Evolutionary conservation across 768 basidiomycete species (phyloP).

Genomic region (Suillus spraguei): DNA sequence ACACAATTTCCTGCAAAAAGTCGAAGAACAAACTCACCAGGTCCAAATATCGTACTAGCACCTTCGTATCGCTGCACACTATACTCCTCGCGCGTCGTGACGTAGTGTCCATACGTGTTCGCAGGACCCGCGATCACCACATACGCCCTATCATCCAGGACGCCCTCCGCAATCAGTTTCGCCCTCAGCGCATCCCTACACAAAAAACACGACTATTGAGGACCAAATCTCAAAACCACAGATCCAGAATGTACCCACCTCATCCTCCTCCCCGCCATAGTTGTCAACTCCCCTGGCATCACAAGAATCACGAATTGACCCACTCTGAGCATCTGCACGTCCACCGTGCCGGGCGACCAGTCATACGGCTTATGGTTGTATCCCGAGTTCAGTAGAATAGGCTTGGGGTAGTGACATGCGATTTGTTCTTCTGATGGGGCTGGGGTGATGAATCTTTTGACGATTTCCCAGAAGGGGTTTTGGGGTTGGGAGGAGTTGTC

Average conservation of each 20-base stretch:
- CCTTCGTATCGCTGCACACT: constrained; percentile 79
- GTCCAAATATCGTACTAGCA: constrained; percentile 78
- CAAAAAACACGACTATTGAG: neutral
- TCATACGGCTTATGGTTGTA: constrained; percentile 67
- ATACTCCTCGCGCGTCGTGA: constrained; percentile 75
- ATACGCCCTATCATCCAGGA: constrained; percentile 68
- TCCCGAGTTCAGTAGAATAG: constrained; percentile 80
- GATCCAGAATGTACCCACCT: constrained; percentile 45
- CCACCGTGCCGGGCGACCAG: constrained; percentile 75
- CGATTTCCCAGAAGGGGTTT: constrained; percentile 83
- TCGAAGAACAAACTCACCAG: constrained; percentile 47
- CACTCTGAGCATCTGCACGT: constrained; percentile 76
- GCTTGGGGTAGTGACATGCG: constrained; percentile 77
- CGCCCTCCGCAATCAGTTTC: constrained; percentile 60
- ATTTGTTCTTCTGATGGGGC: constrained; percentile 60
- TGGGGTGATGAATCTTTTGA: constrained; percentile 74
- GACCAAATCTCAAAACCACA: neutral
- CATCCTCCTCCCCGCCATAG: constrained; percentile 79
- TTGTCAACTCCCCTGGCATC: constrained; percentile 79
- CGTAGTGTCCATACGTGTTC: constrained; percentile 78
- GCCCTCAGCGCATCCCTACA: constrained; percentile 67
- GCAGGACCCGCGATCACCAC: constrained; percentile 83
- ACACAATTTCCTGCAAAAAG: neutral
- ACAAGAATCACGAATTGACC: constrained; percentile 78
- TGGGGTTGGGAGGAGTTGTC: constrained; percentile 60